These are phyloP conservation scores for Thalassiosira exigua DNA, from an alignment of 352 stramenopile species.

Conservation along the genomic window DNA sequence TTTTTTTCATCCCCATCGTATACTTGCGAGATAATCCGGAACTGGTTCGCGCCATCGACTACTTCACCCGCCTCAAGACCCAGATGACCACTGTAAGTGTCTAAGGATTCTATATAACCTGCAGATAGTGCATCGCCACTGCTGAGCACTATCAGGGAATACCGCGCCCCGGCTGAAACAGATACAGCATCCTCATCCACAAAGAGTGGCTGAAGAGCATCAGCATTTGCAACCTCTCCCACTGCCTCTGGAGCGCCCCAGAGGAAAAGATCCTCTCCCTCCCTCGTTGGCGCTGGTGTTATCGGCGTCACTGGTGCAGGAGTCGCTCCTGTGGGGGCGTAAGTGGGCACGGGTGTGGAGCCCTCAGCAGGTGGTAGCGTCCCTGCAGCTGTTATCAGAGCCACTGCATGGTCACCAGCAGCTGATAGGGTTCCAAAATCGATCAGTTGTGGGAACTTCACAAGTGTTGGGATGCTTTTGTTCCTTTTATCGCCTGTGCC, in stretches of 20 bases:
- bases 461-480: slow-evolving; percentile 43
- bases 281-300: slow-evolving; percentile 8
- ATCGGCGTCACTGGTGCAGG: not conserved
- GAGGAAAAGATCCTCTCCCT: slow-evolving; percentile 45
- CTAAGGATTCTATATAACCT: slow-evolving; percentile 29
- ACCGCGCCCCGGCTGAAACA: slow-evolving; percentile 42
- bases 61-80: slow-evolving; percentile 34
- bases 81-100: slow-evolving; percentile 49
- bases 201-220: slow-evolving; percentile 29
- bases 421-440: slow-evolving; percentile 11
- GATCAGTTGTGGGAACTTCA: slow-evolving; percentile 21
- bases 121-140: slow-evolving; percentile 36
- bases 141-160: slow-evolving; percentile 43
- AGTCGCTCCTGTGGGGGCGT: slow-evolving; percentile 20
- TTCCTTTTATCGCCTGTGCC: slow-evolving; percentile 44
- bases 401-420: slow-evolving; percentile 49
- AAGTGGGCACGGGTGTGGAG: not conserved
- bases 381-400: slow-evolving; percentile 5
- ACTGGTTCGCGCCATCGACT: slow-evolving; percentile 40
- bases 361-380: slow-evolving; percentile 7
- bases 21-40: slow-evolving; percentile 39
- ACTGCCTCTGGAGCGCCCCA: slow-evolving; percentile 52
- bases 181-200: slow-evolving; percentile 39
- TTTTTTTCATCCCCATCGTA: slow-evolving; percentile 13
- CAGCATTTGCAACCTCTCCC: slow-evolving; percentile 25